phyloP scores from a whole-genome alignment of 495 filamentous ascomycete genomes.

The Trichoderma asperelloides region DNA sequence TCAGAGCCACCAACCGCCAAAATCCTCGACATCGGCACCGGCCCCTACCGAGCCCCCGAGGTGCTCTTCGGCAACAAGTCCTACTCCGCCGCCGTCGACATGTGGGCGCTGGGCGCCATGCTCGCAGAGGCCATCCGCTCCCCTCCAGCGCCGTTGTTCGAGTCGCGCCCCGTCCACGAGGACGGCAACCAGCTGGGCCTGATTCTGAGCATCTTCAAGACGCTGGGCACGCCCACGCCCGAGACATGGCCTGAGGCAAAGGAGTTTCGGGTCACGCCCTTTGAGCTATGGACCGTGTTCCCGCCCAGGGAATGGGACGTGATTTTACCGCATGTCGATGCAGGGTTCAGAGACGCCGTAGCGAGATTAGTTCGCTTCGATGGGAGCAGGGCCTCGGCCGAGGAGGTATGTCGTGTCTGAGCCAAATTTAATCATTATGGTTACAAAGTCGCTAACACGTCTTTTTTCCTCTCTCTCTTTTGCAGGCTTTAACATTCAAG shows the following conservation, averaged over 20 bases:
- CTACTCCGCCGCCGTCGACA: constrained; percentile 66
- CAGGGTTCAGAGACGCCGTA: constrained; percentile 24
- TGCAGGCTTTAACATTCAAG: constrained; percentile 1
- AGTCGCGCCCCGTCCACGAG: constrained; percentile 57
- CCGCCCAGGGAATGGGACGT: constrained; percentile 28
- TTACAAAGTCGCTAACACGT: neutral
- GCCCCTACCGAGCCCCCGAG: constrained; percentile 84
- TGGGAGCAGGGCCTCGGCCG: constrained; percentile 20
- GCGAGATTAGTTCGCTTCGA: constrained; percentile 26
- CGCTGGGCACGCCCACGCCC: constrained; percentile 71
- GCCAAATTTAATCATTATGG: neutral
- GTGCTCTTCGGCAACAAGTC: constrained; percentile 72
- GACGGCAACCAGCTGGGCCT: constrained; percentile 87
- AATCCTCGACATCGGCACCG: constrained; percentile 88
- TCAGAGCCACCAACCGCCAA: constrained; percentile 61
- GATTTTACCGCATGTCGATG: constrained; percentile 27
- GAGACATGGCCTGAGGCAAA: constrained; percentile 63
- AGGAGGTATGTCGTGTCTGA: neutral
- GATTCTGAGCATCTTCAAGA: constrained; percentile 83
- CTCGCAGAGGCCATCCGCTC: constrained; percentile 58
- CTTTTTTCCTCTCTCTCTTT: too few relatives aligned
- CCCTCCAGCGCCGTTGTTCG: constrained; percentile 58
- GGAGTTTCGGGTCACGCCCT: constrained; percentile 40
- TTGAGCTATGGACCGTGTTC: constrained; percentile 44
- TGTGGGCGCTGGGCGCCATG: constrained; percentile 85